phyloP scores from a whole-genome alignment of 345 rosid species.

The Viola odorata region DNA sequence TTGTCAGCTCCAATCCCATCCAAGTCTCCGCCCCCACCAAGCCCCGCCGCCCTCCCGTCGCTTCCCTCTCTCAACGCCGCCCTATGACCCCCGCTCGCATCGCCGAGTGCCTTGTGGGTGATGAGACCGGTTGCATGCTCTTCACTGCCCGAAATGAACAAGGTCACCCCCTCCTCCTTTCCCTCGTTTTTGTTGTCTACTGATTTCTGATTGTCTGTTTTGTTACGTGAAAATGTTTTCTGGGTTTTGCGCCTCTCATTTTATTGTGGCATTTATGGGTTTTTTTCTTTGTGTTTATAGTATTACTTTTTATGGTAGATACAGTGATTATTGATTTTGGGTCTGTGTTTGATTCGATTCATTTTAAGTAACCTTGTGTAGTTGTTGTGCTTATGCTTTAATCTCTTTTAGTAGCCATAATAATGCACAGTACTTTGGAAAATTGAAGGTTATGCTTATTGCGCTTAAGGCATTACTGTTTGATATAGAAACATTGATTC shows the following conservation, averaged over 20 bases:
- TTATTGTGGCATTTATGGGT: neutral
- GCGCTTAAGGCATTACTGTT: too few relatives aligned
- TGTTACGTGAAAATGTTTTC: neutral
- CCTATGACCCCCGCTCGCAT: slow-evolving; percentile 53
- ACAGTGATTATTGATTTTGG: too few relatives aligned
- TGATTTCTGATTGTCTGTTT: neutral
- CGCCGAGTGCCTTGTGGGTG: slow-evolving; percentile 78
- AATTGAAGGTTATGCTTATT: too few relatives aligned
- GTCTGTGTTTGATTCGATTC: too few relatives aligned
- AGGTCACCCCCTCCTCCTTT: slow-evolving; percentile 34
- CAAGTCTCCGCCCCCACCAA: slow-evolving; percentile 28
- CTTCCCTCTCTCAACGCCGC: slow-evolving; percentile 38
- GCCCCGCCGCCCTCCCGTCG: slow-evolving; percentile 40
- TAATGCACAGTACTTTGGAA: too few relatives aligned
- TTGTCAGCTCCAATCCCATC: slow-evolving; percentile 35
- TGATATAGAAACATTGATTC: too few relatives aligned
- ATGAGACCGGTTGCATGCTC: slow-evolving; percentile 61
- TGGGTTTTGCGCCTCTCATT: neutral
- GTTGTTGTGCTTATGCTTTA: too few relatives aligned
- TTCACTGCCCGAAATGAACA: slow-evolving; percentile 93
- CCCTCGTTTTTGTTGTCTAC: neutral
- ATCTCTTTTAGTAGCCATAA: too few relatives aligned
- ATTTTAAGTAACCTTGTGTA: too few relatives aligned
- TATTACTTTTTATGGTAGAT: neutral
- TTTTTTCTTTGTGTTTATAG: neutral